Conservation (phyloP, 2,329 filamentous ascomycete species). For the Fusarium mangiferae region DNA sequence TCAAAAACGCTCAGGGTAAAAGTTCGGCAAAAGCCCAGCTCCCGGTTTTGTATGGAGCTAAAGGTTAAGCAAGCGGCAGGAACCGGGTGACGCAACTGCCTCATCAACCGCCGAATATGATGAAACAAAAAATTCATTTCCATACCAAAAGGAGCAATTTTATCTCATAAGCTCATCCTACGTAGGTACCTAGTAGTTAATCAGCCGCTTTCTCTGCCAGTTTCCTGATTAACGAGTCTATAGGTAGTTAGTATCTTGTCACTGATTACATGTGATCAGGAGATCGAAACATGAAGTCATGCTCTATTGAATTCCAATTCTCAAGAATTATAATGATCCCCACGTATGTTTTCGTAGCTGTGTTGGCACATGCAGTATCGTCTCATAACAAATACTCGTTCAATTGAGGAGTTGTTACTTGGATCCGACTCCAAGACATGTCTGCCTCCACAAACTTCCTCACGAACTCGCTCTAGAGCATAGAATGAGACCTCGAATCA, state of each 20-base stretch:
- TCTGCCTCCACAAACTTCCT: neutral
- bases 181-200: neutral
- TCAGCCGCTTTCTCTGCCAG: neutral
- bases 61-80: slow-evolving; percentile 46
- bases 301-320: neutral
- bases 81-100: slow-evolving; percentile 50
- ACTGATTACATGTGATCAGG: neutral
- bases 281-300: neutral
- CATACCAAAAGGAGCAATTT: neutral
- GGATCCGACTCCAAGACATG: neutral
- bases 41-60: slow-evolving; percentile 38
- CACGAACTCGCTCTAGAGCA: neutral
- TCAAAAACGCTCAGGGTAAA: slow-evolving; percentile 58
- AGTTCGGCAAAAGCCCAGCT: slow-evolving; percentile 56
- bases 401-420: neutral
- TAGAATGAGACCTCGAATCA: neutral
- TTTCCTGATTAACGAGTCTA: neutral
- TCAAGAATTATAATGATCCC: neutral
- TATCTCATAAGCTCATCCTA: neutral
- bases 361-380: neutral
- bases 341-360: neutral
- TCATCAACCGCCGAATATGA: slow-evolving; percentile 2
- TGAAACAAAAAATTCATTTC: neutral
- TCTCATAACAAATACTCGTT: neutral
- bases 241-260: neutral